Evolutionary conservation across 345 rosid species (phyloP).

Genomic region (Sonneratia caseolaris): DNA sequence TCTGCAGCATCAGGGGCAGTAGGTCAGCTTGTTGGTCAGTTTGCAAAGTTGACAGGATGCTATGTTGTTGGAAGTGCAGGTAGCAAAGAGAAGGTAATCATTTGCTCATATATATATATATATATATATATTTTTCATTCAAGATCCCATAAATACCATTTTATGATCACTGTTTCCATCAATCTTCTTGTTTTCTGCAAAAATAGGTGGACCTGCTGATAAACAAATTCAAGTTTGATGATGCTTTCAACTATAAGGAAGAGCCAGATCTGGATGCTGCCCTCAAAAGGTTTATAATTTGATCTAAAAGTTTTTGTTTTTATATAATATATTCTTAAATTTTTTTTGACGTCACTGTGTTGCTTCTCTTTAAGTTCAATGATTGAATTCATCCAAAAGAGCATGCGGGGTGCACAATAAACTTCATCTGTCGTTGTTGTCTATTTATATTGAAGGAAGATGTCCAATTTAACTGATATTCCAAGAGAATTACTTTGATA

Average conservation of each 20-base stretch:
- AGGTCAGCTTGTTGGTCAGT: constrained; percentile 15
- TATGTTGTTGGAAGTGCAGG: constrained; percentile 18
- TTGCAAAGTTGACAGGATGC: constrained; percentile 18
- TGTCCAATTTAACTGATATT: no score
- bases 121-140: not conserved
- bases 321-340: no score
- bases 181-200: not conserved
- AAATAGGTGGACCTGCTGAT: constrained; percentile 35
- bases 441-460: no score
- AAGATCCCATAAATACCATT: not conserved
- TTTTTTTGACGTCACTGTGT: not conserved
- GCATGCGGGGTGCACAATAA: no score
- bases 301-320: not conserved
- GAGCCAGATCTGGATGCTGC: constrained; percentile 27
- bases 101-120: not conserved
- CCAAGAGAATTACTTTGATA: no score
- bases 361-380: no score
- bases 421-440: no score
- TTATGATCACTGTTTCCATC: not conserved
- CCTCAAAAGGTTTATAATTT: constrained; percentile 31
- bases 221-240: constrained; percentile 40
- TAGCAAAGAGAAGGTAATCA: constrained; percentile 6
- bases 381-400: no score
- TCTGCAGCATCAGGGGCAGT: constrained; percentile 8
- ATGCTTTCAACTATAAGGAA: constrained; percentile 52